Evolutionary conservation across 805 yeast species (phyloP).

Genomic region (Debaryomyces maramus): DNA sequence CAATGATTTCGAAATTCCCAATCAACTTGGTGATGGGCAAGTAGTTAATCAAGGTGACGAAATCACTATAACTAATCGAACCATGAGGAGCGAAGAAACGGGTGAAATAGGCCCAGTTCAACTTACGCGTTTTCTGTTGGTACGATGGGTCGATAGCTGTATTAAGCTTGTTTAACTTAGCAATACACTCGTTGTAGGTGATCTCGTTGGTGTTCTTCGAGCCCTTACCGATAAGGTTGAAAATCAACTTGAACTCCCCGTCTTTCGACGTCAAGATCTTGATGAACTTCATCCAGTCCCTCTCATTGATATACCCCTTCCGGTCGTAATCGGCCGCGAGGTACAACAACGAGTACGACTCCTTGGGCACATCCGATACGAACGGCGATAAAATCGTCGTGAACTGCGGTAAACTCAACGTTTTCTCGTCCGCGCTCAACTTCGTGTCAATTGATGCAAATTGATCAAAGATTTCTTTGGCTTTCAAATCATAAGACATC

Average conservation of each 20-base stretch:
- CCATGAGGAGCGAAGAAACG: slow-evolving; percentile 42
- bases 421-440: slow-evolving; percentile 17
- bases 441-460: slow-evolving; percentile 30
- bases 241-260: slow-evolving; percentile 32
- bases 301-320: slow-evolving; percentile 64
- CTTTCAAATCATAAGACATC: slow-evolving; percentile 16
- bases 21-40: slow-evolving; percentile 47
- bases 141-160: slow-evolving; percentile 41
- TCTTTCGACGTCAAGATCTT: slow-evolving; percentile 39
- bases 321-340: slow-evolving; percentile 72
- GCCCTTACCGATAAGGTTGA: slow-evolving; percentile 19
- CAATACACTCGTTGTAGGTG: slow-evolving; percentile 36
- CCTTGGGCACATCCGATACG: slow-evolving; percentile 38
- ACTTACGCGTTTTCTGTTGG: slow-evolving; percentile 40
- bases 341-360: slow-evolving; percentile 57
- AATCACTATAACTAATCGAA: slow-evolving; percentile 36
- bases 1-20: slow-evolving; percentile 41
- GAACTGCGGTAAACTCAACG: slow-evolving; percentile 37
- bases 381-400: slow-evolving; percentile 42
- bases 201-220: slow-evolving; percentile 16
- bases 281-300: slow-evolving; percentile 77
- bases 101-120: slow-evolving; percentile 45
- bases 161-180: slow-evolving; percentile 35
- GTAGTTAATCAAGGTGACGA: slow-evolving; percentile 40
- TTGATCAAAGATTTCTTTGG: slow-evolving; percentile 39